Conservation (phyloP, 345 rosid species). For the Kernera saxatilis region DNA sequence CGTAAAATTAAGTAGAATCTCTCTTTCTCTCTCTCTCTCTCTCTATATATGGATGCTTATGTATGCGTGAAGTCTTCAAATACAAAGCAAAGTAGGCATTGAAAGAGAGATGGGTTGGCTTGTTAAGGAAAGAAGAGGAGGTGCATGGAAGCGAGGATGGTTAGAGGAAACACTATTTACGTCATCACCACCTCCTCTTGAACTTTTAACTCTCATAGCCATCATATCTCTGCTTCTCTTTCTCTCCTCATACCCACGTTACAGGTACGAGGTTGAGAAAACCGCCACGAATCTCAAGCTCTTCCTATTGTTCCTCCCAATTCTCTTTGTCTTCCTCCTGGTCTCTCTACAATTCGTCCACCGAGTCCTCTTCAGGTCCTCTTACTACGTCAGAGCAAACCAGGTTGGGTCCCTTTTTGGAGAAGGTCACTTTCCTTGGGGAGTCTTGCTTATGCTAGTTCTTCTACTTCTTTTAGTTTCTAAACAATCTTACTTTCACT, state of each 20-base stretch:
- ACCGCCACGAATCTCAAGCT: slow-evolving; percentile 45
- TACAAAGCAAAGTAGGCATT: background rate
- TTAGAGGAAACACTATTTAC: slow-evolving; percentile 42
- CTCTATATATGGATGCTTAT: background rate
- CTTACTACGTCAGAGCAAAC: slow-evolving; percentile 22
- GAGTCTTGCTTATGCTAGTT: slow-evolving; percentile 38
- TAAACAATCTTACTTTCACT: slow-evolving; percentile 57
- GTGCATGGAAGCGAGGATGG: slow-evolving; percentile 70
- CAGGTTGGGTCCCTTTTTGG: slow-evolving; percentile 16
- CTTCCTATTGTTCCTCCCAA: slow-evolving; percentile 51
- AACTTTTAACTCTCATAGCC: slow-evolving; percentile 42
- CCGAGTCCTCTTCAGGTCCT: slow-evolving; percentile 27
- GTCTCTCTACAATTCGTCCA: slow-evolving; percentile 29
- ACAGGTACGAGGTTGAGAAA: slow-evolving; percentile 44
- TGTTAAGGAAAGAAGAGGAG: slow-evolving; percentile 52
- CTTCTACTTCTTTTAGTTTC: slow-evolving; percentile 57
- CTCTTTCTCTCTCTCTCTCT: background rate
- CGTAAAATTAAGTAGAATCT: no score
- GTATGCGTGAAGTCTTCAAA: background rate
- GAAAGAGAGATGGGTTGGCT: slow-evolving; percentile 40
- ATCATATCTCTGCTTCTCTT: slow-evolving; percentile 49
- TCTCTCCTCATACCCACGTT: slow-evolving; percentile 47
- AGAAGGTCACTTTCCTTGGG: slow-evolving; percentile 54
- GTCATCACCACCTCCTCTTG: slow-evolving; percentile 59
- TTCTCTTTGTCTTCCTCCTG: slow-evolving; percentile 44